These are phyloP conservation scores for Diaporthe ampelina DNA, from an alignment of 2,329 filamentous ascomycete species.

Conservation along the genomic window DNA sequence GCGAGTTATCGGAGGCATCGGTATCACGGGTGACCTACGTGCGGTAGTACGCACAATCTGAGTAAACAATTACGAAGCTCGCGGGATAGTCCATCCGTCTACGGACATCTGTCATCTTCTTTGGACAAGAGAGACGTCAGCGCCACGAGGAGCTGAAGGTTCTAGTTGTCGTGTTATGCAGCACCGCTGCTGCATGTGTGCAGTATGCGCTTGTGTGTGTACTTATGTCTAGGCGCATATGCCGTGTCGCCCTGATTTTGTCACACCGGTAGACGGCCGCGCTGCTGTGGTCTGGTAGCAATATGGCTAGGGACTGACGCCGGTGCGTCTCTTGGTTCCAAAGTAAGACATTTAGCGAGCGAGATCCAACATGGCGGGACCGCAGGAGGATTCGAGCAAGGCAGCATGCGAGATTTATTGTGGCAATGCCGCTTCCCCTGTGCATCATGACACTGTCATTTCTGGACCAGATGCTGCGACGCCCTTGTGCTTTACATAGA, in stretches of 20 bases:
- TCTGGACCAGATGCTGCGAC: constrained; percentile 2
- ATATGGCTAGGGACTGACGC: constrained; percentile 4
- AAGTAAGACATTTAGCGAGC: constrained; percentile 18
- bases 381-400: constrained; percentile 28
- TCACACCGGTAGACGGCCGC: constrained; percentile 28
- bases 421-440: constrained; percentile 15
- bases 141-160: constrained; percentile 10
- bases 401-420: constrained; percentile 30
- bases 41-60: constrained; percentile 7
- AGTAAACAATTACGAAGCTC: constrained; percentile 12
- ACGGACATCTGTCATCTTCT: background rate
- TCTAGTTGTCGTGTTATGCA: constrained; percentile 21
- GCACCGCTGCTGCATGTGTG: background rate
- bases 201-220: background rate
- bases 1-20: background rate
- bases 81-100: constrained; percentile 8
- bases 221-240: constrained; percentile 20
- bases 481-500: constrained; percentile 1
- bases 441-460: constrained; percentile 17
- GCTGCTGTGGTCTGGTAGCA: constrained; percentile 11
- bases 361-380: constrained; percentile 31
- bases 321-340: constrained; percentile 20
- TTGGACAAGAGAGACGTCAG: constrained; percentile 18
- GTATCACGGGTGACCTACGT: background rate
- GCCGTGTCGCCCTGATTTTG: constrained; percentile 26